Evolutionary conservation across 805 yeast genomes (phyloP).

Genomic region (Kluyveromyces wickerhamii): DNA sequence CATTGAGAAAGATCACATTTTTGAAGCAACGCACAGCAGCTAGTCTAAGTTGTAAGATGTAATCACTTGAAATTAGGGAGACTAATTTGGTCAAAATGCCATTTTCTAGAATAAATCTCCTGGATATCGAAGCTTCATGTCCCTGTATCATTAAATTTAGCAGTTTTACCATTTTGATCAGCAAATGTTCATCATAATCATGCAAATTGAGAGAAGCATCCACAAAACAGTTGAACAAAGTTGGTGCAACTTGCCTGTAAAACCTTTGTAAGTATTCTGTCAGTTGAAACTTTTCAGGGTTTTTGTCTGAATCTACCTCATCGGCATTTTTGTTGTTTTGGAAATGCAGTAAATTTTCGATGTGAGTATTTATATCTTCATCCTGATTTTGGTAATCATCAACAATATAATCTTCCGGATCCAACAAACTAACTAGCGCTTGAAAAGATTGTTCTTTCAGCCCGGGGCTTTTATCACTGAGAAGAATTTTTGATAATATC

Average conservation of each 20-base stretch:
- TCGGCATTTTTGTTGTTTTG: conserved; percentile 8
- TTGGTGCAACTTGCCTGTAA: conserved; percentile 54
- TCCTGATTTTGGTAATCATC: conserved; percentile 13
- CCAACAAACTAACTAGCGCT: conserved; percentile 67
- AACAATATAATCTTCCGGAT: conserved; percentile 37
- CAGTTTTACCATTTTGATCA: conserved; percentile 61
- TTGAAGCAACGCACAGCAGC: conserved; percentile 66
- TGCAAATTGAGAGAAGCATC: conserved; percentile 14
- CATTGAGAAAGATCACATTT: conserved; percentile 52
- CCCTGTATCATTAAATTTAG: conserved; percentile 57
- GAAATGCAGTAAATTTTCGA: conserved; percentile 8
- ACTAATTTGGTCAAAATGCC: conserved; percentile 50
- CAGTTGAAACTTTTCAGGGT: conserved; percentile 15
- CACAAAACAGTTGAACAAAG: conserved; percentile 43
- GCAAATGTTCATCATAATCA: conserved; percentile 34
- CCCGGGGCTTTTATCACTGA: conserved; percentile 60
- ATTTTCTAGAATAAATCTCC: conserved; percentile 56
- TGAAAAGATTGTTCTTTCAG: conserved; percentile 76
- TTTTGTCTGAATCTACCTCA: conserved; percentile 10
- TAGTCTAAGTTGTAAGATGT: conserved; percentile 45
- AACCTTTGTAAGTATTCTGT: conserved; percentile 41
- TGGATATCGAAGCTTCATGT: conserved; percentile 50
- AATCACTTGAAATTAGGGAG: conserved; percentile 34
- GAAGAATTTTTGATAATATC: conserved; percentile 49
- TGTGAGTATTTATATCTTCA: conserved; percentile 1